Evolutionary conservation across 345 rosid species (phyloP), one percentile per base, ranked within the genome.

Genomic region (Viola odorata): DNA sequence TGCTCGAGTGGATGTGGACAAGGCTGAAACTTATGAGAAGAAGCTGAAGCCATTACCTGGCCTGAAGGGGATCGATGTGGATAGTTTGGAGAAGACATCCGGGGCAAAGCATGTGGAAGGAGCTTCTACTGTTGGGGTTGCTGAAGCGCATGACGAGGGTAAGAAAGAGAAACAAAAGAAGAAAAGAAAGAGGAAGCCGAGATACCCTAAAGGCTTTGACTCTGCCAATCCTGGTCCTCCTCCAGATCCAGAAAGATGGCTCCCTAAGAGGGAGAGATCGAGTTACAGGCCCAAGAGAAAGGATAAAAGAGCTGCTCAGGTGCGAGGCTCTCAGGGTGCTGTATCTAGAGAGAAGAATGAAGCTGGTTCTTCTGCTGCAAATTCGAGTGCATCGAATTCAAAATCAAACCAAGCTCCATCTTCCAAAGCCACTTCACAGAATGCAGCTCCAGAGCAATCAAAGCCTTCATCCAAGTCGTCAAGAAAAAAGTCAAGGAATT

Each of bases 241-340:
- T 36, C 97, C 99, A 0, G 96, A 94, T 66, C 99, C 96, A 2
- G 99, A 90, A 73, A 82, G 99, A 74, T 94, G 99, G 99, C 97
- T 94, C 32, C 97, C 97, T 3, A 89, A 71, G 85, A 87, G 96
- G 65, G 98, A 92, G 66, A 81, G 96, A 72, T 92, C 98, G 1
- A 92, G 90, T 75, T 90, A 81, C 76, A 78, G 82, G 73, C 97
- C 98, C 58, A 90, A 88, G 79, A 83, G 99, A 69, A 90, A 83
- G 82, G 99, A 94, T 60, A 90, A 90, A 86, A 78, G 96, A 69
- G 94, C 96, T 36, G 96, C 98, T 63, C 96, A 89, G 65, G 86
- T 94, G 13, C 86, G 99, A 74, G 96, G 98, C 48, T 80, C 99
- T 16, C 99, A 90, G 60, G 96, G 99, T 53, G 85, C 95, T 32